These are phyloP conservation scores for Mycena haematopus DNA, from an alignment of 768 basidiomycete species.

Conservation along the genomic window DNA sequence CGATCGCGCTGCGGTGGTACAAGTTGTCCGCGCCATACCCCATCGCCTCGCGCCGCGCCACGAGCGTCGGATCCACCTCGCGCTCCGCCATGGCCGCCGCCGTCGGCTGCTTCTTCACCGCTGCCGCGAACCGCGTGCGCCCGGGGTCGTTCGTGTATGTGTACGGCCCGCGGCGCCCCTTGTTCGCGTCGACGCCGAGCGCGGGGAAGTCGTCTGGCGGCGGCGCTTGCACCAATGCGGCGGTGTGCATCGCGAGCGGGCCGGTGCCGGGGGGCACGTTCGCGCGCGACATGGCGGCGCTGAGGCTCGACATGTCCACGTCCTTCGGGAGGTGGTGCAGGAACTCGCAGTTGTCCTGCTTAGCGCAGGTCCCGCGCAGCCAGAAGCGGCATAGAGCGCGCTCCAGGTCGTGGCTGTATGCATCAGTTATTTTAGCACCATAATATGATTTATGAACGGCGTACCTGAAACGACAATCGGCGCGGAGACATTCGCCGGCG, in stretches of 20 bases:
- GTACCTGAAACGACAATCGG: slow-evolving; percentile 98
- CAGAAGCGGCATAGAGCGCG: slow-evolving; percentile 96
- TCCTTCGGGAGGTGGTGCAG: slow-evolving; percentile 90
- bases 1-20: slow-evolving; percentile 69
- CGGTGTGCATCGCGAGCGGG: slow-evolving; percentile 47
- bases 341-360: slow-evolving; percentile 96
- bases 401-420: slow-evolving; percentile 87
- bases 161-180: slow-evolving; percentile 52
- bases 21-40: slow-evolving; percentile 66
- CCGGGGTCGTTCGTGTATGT: slow-evolving; percentile 68
- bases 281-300: slow-evolving; percentile 69
- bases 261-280: slow-evolving; percentile 59
- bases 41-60: slow-evolving; percentile 62
- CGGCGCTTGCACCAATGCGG: slow-evolving; percentile 29
- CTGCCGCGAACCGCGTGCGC: slow-evolving; percentile 87
- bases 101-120: slow-evolving; percentile 74
- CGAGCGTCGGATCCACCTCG: slow-evolving; percentile 45
- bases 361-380: slow-evolving; percentile 96
- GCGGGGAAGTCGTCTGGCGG: slow-evolving; percentile 77
- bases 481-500: slow-evolving; percentile 92
- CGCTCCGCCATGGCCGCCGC: background rate
- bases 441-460: slow-evolving; percentile 32
- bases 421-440: slow-evolving; percentile 15
- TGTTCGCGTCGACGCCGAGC: slow-evolving; percentile 48
- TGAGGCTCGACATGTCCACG: slow-evolving; percentile 76